Evolutionary conservation across 1,284 basidiomycete species (phyloP).

Genomic region (Leccinum fuscescens): DNA sequence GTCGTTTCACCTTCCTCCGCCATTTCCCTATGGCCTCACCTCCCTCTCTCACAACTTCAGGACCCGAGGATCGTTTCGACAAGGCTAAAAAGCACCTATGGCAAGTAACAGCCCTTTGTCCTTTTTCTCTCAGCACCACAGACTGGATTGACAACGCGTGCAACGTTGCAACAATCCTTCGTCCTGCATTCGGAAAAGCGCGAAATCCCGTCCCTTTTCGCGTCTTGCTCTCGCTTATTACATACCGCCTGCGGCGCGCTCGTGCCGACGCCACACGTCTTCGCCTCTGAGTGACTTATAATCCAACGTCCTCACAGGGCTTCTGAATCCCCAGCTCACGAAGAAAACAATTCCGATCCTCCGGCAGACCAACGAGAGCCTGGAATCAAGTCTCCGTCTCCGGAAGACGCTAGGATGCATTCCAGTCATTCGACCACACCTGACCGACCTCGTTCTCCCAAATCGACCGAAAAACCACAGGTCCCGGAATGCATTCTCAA

Average conservation of each 20-base stretch:
- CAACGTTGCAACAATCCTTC: slow-evolving; percentile 12
- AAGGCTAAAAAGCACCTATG: slow-evolving; percentile 37
- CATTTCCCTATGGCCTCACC: slow-evolving; percentile 27
- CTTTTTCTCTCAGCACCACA: slow-evolving; percentile 7
- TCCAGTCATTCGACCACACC: slow-evolving; percentile 20
- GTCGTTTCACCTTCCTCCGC: slow-evolving; percentile 29
- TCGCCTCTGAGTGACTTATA: slow-evolving; percentile 21
- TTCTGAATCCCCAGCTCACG: slow-evolving; percentile 28
- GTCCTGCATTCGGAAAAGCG: slow-evolving; percentile 12
- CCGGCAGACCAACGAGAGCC: slow-evolving; percentile 12
- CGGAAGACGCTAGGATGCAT: slow-evolving; percentile 20
- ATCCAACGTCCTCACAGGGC: slow-evolving; percentile 27
- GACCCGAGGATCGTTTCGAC: slow-evolving; percentile 34
- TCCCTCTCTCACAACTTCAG: slow-evolving; percentile 18
- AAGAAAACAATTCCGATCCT: slow-evolving; percentile 23
- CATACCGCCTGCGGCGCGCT: slow-evolving; percentile 14
- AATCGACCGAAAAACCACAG: slow-evolving; percentile 20
- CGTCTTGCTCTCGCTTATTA: slow-evolving; percentile 22
- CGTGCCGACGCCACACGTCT: slow-evolving; percentile 34
- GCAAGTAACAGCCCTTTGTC: slow-evolving; percentile 24
- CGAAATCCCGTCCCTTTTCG: slow-evolving; percentile 19
- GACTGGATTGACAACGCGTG: slow-evolving; percentile 9
- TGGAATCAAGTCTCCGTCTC: slow-evolving; percentile 20
- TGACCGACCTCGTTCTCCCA: slow-evolving; percentile 22
- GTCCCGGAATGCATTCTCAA: slow-evolving; percentile 24